Conservation (phyloP, 441 rosid genomes). For the Metrosideros polymorpha region DNA sequence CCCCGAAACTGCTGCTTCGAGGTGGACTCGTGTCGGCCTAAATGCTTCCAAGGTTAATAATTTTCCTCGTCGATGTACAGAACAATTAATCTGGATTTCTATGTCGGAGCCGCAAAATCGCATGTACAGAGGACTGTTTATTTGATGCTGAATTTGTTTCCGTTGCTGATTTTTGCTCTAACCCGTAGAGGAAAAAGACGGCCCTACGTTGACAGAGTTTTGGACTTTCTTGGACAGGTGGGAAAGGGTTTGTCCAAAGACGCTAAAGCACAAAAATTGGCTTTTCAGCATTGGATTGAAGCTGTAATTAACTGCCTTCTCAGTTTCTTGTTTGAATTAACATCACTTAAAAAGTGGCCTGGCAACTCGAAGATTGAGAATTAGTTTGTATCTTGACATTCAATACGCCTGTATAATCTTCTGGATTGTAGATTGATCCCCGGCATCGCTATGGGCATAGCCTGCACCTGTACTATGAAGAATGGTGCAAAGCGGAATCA, state of each 20-base stretch:
- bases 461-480: conserved; percentile 62
- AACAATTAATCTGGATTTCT: background rate
- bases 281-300: conserved; percentile 97
- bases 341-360: background rate
- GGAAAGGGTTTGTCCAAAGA: conserved; percentile 75
- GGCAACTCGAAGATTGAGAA: background rate
- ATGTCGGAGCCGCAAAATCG: background rate
- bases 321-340: background rate
- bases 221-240: conserved; percentile 37
- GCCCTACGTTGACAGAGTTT: background rate
- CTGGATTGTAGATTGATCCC: conserved; percentile 65
- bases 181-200: background rate
- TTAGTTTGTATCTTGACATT: background rate
- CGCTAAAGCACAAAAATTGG: conserved; percentile 78
- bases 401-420: background rate
- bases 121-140: background rate
- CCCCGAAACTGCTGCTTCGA: conserved; percentile 64
- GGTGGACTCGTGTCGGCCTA: conserved; percentile 64
- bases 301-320: conserved; percentile 39
- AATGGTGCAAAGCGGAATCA: conserved; percentile 61
- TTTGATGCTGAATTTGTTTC: background rate
- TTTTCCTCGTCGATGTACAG: background rate
- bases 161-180: background rate
- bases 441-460: conserved; percentile 87
- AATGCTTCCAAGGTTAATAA: conserved; percentile 77